Base-by-base conservation (phyloP, 2,329 filamentous ascomycete species). In the Cladosporium phlei region DNA sequence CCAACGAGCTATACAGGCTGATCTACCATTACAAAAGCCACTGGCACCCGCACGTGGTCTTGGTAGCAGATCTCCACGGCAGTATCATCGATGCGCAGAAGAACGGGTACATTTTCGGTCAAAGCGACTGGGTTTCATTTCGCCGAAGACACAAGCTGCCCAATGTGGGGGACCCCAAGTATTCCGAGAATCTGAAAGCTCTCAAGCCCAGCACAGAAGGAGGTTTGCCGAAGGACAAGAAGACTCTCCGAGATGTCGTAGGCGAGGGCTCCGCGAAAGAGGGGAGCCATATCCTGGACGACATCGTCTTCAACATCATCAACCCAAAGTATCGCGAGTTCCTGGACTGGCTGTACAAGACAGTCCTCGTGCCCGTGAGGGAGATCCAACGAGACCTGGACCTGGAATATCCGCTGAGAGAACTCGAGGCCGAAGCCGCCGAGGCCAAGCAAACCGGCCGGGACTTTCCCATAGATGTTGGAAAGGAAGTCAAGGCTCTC, bases 1-100 rank as follows among this genome's bases (percentile, higher is more conserved):
- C 85, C 0, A 74, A 70, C 4, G 79, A 75, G 59, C 83, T 85
- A 50, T 81, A 86, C 40, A 71, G 66, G 3, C 64, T 82, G 0
- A 80, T 77, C 25, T 88, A 89, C 50, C 14, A 24, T 1, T 59
- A 67, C 20, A 66, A 66, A 17, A 27, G 28, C 5, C 47, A 60
- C 7, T 37, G 42, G 12, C 54, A 55, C 1, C 4, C 28, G 11
- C 16, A 37, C 19, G 52, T 53, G 0, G 19, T 42, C 8, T 5
- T 32, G 9, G 45, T 72, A 0, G 63, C 59, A 24, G 63, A 69
- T 30, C 53, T 73, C 5, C 71, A 74, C 43, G 71, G 74, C 39
- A 60, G 69, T 2, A 56, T 75, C 8, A 69, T 74, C 2, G 72
- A 75, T 46, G 66, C 66, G 1, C 51, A 66, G 4, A 69, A 73